Evolutionary conservation across 73 alveolate genomes (phyloP).

Genomic region (Uronychia binucleata): DNA sequence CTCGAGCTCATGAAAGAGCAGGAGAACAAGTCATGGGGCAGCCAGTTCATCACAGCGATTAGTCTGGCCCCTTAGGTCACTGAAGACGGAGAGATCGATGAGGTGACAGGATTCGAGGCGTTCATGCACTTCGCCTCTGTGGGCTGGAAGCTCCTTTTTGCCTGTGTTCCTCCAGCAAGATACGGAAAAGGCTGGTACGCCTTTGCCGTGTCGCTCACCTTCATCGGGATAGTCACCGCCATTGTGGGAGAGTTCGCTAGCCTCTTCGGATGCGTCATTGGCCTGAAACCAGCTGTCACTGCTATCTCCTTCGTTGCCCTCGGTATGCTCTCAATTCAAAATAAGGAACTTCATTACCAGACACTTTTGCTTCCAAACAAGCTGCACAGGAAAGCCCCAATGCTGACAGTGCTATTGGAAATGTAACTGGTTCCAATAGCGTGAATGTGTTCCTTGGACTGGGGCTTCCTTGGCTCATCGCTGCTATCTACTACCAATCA

Average conservation of each 20-base stretch:
- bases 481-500: conserved; percentile 22
- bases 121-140: conserved; percentile 46
- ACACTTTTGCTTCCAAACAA: conserved; percentile 64
- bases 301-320: conserved; percentile 65
- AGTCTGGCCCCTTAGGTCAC: conserved; percentile 51
- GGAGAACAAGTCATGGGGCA: conserved; percentile 24
- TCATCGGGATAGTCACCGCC: conserved; percentile 66
- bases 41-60: conserved; percentile 44
- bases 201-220: conserved; percentile 42
- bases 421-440: conserved; percentile 65
- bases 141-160: conserved; percentile 51
- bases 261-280: conserved; percentile 73
- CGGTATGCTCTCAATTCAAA: too few relatives aligned
- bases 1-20: conserved; percentile 25
- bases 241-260: conserved; percentile 62
- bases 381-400: conserved; percentile 65
- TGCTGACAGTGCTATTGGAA: conserved; percentile 78
- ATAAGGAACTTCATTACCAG: conserved; percentile 78
- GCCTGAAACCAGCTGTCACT: conserved; percentile 55
- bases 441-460: conserved; percentile 74
- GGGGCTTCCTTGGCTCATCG: conserved; percentile 59
- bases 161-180: conserved; percentile 54
- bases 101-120: conserved; percentile 49
- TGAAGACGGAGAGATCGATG: conserved; percentile 23
- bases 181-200: conserved; percentile 68